phyloP scores from a whole-genome alignment of 129 eudicot species.

The Flaveria ramosissima region DNA sequence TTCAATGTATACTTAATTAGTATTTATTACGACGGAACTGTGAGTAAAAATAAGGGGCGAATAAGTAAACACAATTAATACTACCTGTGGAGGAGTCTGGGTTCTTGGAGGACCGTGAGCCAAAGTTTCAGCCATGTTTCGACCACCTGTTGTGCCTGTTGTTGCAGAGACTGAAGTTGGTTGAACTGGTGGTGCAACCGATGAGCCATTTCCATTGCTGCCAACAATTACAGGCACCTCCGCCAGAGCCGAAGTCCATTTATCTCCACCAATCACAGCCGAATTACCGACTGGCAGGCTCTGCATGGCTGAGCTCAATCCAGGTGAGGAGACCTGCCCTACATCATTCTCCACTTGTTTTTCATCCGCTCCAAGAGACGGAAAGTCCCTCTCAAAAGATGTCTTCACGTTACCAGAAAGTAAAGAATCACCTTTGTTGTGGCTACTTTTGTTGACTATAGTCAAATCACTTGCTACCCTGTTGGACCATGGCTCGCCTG shows the following conservation, averaged over 20 bases:
- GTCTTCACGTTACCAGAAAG: constrained; percentile 42
- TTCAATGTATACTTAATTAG: constrained; percentile 3
- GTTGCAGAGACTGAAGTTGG: constrained; percentile 37
- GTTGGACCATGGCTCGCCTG: constrained; percentile 57
- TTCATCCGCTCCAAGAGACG: constrained; percentile 79
- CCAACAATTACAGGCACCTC: constrained; percentile 72
- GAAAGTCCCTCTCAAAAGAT: constrained; percentile 77
- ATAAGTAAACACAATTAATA: not conserved
- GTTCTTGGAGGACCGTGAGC: constrained; percentile 73
- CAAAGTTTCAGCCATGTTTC: constrained; percentile 93
- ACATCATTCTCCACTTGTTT: constrained; percentile 52
- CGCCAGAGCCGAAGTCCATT: constrained; percentile 97
- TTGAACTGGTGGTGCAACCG: constrained; percentile 36
- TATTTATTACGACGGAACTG: not conserved
- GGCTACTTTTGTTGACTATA: constrained; percentile 39
- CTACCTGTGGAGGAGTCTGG: constrained; percentile 74
- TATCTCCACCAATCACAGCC: constrained; percentile 62
- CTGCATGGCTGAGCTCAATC: constrained; percentile 68
- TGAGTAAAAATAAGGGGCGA: not conserved
- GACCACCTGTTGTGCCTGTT: constrained; percentile 45
- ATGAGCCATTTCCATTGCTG: constrained; percentile 36
- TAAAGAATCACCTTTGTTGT: constrained; percentile 38
- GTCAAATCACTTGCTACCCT: constrained; percentile 46
- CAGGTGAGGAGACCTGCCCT: constrained; percentile 79
- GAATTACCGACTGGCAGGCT: constrained; percentile 64